Conservation (phyloP, 371 early-diverging fungal species). For the Circinella umbellata region DNA sequence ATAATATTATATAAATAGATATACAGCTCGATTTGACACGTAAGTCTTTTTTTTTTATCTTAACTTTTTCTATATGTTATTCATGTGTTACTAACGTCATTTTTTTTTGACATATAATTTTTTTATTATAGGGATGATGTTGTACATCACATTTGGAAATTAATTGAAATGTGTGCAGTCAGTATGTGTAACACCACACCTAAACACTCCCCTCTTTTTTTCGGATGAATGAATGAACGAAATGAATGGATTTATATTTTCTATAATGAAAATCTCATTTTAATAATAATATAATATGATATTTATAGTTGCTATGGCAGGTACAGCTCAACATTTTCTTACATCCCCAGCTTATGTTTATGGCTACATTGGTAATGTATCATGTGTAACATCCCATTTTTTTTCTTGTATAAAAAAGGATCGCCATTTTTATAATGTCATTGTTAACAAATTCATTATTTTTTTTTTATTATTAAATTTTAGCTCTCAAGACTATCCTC, state of each 20-base stretch:
- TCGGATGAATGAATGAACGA: conserved; percentile 3
- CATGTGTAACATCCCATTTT: neutral
- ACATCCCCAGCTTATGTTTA: conserved; percentile 50
- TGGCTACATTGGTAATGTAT: conserved; percentile 50
- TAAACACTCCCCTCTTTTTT: neutral
- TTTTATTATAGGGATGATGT: conserved; percentile 45
- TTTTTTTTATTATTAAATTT: neutral
- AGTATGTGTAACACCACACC: conserved; percentile 37
- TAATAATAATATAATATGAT: too few species aligned
- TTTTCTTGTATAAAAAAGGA: neutral
- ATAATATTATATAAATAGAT: conserved; percentile 24
- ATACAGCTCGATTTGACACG: conserved; percentile 65
- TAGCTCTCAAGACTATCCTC: conserved; percentile 52
- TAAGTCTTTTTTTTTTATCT: conserved; percentile 27
- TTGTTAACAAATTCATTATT: neutral
- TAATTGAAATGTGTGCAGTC: conserved; percentile 58
- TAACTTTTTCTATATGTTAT: too few species aligned
- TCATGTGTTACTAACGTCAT: neutral
- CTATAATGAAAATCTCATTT: too few species aligned
- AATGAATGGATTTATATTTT: too few species aligned
- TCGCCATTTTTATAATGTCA: neutral
- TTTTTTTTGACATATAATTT: too few species aligned
- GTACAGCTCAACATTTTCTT: conserved; percentile 52
- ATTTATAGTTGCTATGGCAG: conserved; percentile 51
- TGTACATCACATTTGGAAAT: conserved; percentile 53